These are phyloP conservation scores for Kwoniella sp. DNA, from an alignment of 768 basidiomycete species.

Conservation along the genomic window DNA sequence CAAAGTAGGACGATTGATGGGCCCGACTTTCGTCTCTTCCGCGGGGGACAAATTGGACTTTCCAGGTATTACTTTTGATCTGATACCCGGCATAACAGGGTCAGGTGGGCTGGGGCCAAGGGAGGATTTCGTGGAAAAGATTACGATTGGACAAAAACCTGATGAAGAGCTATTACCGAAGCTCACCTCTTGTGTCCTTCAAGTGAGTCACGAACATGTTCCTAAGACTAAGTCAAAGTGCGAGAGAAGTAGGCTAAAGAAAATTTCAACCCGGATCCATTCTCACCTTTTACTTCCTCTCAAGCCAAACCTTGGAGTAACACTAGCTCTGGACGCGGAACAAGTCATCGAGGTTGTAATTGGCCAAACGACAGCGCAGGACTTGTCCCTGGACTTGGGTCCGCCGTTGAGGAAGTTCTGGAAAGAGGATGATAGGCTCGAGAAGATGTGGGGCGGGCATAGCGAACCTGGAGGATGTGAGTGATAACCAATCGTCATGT, in stretches of 20 bases:
- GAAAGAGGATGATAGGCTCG: slow-evolving; percentile 72
- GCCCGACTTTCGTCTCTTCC: slow-evolving; percentile 43
- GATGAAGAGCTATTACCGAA: slow-evolving; percentile 15
- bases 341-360: slow-evolving; percentile 65
- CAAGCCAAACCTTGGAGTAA: slow-evolving; percentile 44
- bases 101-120: slow-evolving; percentile 15
- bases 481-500: too few species aligned
- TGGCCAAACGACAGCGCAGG: slow-evolving; percentile 78
- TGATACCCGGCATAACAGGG: slow-evolving; percentile 4
- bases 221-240: background rate
- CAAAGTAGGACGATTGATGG: slow-evolving; percentile 40
- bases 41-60: slow-evolving; percentile 41
- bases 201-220: slow-evolving; percentile 31
- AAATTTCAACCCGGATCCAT: too few species aligned
- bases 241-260: too few species aligned
- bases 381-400: slow-evolving; percentile 75
- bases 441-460: slow-evolving; percentile 44
- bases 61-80: slow-evolving; percentile 52
- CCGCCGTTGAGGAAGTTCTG: slow-evolving; percentile 75
- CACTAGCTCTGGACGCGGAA: slow-evolving; percentile 39
- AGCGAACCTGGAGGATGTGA: slow-evolving; percentile 23
- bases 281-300: background rate
- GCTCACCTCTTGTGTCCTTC: slow-evolving; percentile 21
- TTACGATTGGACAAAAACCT: slow-evolving; percentile 26
- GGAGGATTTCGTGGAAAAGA: slow-evolving; percentile 34